Base-by-base conservation (phyloP, 306 rosid genomes). In the Cucurbita ficifolia region DNA sequence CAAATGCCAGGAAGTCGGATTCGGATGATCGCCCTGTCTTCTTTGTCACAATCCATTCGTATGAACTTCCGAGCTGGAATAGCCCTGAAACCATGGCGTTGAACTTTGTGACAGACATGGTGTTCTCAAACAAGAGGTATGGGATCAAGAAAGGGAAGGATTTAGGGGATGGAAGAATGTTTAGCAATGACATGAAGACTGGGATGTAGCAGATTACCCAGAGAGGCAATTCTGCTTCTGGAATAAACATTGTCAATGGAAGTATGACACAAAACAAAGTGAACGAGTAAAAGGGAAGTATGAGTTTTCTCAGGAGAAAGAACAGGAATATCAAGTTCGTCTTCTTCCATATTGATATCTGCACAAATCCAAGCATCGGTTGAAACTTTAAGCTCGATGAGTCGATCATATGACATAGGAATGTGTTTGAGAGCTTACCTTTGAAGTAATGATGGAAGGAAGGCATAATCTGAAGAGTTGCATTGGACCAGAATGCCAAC, bases 401-500 rank as follows among this genome's bases (percentile, higher is more conserved):
- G 21, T 14, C n/a, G 21, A 1, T 39, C 1, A 45, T 14, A 8
- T 18, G 38, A 9, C 45, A 7, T 13, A 36, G 53, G 2, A 79
- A 35, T 74, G 55, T 48, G 29, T 54, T 40, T 39, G 55, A 24
- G 14, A 43, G 8, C 8, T 39, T 19, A 89, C 99, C 97, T 95
- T 91, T 62, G 99, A 81, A 51, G 90, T 85, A 45, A 91, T 51
- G 75, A 95, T 83, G 35, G 97, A 83, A 68, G 99, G 97, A 76
- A 95, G 91, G 43, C 97, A 95, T 8, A 91, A 82, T 57, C 96
- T 74, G 78, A 95, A 95, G 62, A 95, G 99, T 83, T 95, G 99
- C 99, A 95, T 95, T 0, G 99, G 99, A 72, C 99, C 99, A 0
- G 99, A 95, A 64, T 95, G 99, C 99, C 99, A 95, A 3, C 99